Conservation (phyloP, 441 rosid species). For the Populus hybrid region DNA sequence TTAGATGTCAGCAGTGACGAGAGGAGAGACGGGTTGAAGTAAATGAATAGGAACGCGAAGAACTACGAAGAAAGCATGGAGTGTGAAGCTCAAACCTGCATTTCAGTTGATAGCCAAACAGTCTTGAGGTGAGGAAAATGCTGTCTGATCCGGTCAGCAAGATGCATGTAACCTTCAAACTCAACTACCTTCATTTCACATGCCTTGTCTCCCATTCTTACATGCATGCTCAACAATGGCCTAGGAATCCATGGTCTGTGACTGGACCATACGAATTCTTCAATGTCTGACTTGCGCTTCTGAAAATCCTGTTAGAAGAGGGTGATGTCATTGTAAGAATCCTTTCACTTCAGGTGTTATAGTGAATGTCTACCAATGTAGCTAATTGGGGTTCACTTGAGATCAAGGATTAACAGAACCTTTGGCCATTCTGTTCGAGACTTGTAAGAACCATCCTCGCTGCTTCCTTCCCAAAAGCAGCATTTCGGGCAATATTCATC, state of each 20-base stretch:
- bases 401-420: conserved; percentile 27
- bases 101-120: conserved; percentile 93
- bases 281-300: conserved; percentile 45
- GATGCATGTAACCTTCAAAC: conserved; percentile 65
- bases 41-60: too few relatives aligned
- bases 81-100: conserved; percentile 53
- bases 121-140: conserved; percentile 66
- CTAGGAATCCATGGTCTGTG: conserved; percentile 87
- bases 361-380: background rate
- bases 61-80: background rate
- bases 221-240: conserved; percentile 90
- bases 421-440: conserved; percentile 50
- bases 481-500: conserved; percentile 70
- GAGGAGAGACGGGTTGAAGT: background rate
- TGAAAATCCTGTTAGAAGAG: conserved; percentile 30
- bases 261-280: conserved; percentile 72
- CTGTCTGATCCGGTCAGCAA: conserved; percentile 53
- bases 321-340: background rate
- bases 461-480: conserved; percentile 81
- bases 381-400: background rate
- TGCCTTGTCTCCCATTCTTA: conserved; percentile 98
- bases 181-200: conserved; percentile 83
- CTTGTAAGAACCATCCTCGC: conserved; percentile 56
- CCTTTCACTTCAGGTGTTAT: background rate
- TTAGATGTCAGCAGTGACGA: background rate